A percentile compares a stretch with the other conserved stretches of the same genome.
These are phyloP conservation scores for Boletus huronensis DNA, from an alignment of 768 basidiomycete genomes.

Conservation along the genomic window DNA sequence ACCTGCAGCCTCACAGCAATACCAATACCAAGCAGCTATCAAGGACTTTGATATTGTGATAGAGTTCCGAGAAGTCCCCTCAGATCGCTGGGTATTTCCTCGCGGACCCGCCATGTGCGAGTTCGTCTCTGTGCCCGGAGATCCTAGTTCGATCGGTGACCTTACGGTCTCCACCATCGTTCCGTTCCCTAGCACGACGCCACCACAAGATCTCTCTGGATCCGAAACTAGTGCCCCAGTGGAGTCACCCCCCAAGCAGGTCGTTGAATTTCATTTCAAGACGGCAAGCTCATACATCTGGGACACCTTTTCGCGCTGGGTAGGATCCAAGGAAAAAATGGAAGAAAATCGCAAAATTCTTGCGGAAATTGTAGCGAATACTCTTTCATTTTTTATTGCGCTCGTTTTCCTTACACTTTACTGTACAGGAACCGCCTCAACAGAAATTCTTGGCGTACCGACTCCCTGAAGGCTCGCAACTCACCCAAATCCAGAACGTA, in stretches of 20 bases:
- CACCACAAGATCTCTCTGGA: conserved; percentile 8
- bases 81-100: conserved; percentile 68
- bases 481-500: conserved; percentile 61
- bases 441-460: conserved; percentile 55
- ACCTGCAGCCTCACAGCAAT: conserved; percentile 16
- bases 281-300: conserved; percentile 47
- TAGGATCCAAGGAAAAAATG: conserved; percentile 52
- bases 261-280: conserved; percentile 47
- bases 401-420: not conserved
- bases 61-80: conserved; percentile 61
- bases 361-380: conserved; percentile 40
- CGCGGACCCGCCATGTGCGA: conserved; percentile 54
- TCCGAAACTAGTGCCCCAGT: conserved; percentile 9
- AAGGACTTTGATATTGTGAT: conserved; percentile 72
- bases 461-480: conserved; percentile 51
- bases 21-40: conserved; percentile 30
- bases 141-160: conserved; percentile 22
- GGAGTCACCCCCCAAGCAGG: conserved; percentile 26
- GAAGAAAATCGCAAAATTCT: conserved; percentile 46
- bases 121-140: conserved; percentile 23
- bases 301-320: conserved; percentile 61
- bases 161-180: conserved; percentile 44
- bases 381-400: not conserved
- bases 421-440: conserved; percentile 38
- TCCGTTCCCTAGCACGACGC: conserved; percentile 37